phyloP scores from a whole-genome alignment of 1,139 yeast species.

The Hyphopichia wangnamkhiaoensis region DNA sequence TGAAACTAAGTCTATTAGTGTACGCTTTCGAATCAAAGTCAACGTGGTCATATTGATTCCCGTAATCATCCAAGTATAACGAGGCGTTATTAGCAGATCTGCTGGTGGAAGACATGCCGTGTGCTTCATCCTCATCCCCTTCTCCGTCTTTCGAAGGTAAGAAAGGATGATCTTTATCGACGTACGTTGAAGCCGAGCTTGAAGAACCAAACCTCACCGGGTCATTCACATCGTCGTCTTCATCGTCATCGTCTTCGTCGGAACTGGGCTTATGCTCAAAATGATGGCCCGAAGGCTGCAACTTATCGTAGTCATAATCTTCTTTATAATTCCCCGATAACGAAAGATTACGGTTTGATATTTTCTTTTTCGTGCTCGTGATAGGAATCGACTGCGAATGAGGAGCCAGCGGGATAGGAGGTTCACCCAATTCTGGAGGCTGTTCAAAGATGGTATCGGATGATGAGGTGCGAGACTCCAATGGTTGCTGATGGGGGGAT shows the following conservation, averaged over 20 bases:
- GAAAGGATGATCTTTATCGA: constrained; percentile 1
- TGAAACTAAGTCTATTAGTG: constrained; percentile 34
- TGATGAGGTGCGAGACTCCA: no score
- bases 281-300: constrained; percentile 6
- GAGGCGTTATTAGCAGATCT: constrained; percentile 3
- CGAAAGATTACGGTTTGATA: not conserved
- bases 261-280: constrained; percentile 8
- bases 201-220: constrained; percentile 11
- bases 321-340: not conserved
- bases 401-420: not conserved
- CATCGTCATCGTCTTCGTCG: constrained; percentile 8
- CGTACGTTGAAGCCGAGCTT: constrained; percentile 2
- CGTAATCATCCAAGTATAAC: constrained; percentile 28
- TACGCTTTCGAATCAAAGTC: constrained; percentile 40
- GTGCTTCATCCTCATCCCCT: not conserved
- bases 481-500: no score
- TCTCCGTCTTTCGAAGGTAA: not conserved
- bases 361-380: not conserved
- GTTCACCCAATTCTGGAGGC: not conserved
- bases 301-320: constrained; percentile 5
- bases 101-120: not conserved
- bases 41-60: constrained; percentile 37
- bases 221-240: constrained; percentile 2
- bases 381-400: not conserved
- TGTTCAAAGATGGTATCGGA: constrained; percentile 1